These are phyloP conservation scores for Pugionium dolabratum DNA, from an alignment of 345 rosid species.

Conservation along the genomic window DNA sequence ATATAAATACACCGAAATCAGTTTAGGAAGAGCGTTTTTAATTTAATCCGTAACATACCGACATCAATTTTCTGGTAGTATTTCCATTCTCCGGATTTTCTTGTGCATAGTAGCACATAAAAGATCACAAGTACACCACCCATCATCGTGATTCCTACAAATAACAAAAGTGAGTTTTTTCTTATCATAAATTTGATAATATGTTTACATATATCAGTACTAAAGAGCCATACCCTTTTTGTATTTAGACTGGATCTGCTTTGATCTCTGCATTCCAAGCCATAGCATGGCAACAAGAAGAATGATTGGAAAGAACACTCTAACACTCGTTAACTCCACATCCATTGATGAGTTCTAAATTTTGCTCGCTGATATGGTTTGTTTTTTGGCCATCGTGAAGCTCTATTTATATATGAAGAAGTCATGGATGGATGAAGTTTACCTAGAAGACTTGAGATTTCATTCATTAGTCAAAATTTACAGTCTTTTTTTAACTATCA, in stretches of 20 bases:
- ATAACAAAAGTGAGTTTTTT: background rate
- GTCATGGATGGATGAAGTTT: background rate
- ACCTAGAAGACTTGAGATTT: background rate
- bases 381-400: background rate
- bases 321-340: background rate
- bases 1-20: no score
- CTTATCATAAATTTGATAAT: background rate
- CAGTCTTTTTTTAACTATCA: background rate
- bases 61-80: no score
- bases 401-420: background rate
- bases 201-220: background rate
- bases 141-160: background rate
- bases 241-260: background rate
- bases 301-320: background rate
- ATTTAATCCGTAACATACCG: no score
- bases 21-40: no score
- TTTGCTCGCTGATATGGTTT: background rate
- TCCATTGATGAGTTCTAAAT: background rate
- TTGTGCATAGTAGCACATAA: no score
- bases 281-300: background rate
- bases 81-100: no score
- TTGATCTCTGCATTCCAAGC: background rate
- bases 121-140: no score
- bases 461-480: background rate
- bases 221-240: background rate